A percentile compares a stretch with the other conserved stretches of the same genome.
Conservation (phyloP, 2,329 filamentous ascomycete species). For the Claviceps paspali region DNA sequence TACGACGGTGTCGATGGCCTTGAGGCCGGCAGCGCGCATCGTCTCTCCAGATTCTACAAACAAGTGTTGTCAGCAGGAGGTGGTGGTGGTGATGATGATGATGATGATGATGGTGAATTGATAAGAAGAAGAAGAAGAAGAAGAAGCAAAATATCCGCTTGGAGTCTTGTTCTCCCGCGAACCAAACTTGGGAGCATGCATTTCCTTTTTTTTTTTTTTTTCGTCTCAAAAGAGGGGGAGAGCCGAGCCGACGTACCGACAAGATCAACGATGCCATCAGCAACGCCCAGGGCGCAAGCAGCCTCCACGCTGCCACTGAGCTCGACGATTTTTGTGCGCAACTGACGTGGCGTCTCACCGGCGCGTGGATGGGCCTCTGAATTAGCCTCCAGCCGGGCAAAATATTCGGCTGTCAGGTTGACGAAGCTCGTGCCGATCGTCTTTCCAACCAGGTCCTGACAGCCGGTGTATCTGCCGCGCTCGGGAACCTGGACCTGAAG, state of each 20-base stretch:
- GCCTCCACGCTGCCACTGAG: constrained; percentile 95
- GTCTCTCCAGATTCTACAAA: constrained; percentile 90
- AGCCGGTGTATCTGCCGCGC: constrained; percentile 55
- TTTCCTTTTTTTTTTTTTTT: too few species aligned
- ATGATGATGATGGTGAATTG: too few species aligned
- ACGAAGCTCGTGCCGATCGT: constrained; percentile 96
- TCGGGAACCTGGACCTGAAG: constrained; percentile 94
- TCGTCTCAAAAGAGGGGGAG: too few species aligned
- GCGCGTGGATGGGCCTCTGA: constrained; percentile 23
- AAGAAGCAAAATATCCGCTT: too few species aligned
- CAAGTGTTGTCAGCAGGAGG: too few species aligned
- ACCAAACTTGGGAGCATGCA: too few species aligned
- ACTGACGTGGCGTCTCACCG: constrained; percentile 28
- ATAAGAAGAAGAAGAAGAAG: too few species aligned
- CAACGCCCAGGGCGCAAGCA: constrained; percentile 86
- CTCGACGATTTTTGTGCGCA: constrained; percentile 82
- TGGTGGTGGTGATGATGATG: too few species aligned
- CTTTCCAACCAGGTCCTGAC: constrained; percentile 72
- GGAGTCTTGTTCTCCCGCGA: too few species aligned
- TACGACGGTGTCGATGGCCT: constrained; percentile 86
- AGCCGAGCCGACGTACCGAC: constrained; percentile 86
- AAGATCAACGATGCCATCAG: constrained; percentile 92
- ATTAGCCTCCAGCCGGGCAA: constrained; percentile 56
- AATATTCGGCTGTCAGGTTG: constrained; percentile 68
- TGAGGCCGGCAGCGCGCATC: constrained; percentile 89